Conservation (phyloP, 768 basidiomycete genomes). For the Agaricus bisporus region DNA sequence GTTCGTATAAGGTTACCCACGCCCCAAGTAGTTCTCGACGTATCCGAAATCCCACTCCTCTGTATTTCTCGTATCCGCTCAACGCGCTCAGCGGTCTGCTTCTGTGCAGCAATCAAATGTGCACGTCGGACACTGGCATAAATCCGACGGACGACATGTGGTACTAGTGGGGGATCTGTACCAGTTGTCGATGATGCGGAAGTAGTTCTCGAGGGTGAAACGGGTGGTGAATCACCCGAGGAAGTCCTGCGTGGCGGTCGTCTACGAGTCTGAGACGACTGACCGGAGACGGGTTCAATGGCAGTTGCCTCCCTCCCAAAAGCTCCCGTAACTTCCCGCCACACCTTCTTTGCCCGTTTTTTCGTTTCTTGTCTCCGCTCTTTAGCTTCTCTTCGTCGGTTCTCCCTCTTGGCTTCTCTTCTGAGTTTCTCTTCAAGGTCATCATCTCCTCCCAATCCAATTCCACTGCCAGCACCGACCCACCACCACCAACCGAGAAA, state of each 20-base stretch:
- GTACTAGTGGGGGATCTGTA: slow-evolving; percentile 31
- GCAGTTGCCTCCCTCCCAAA: slow-evolving; percentile 23
- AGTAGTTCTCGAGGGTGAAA: slow-evolving; percentile 6
- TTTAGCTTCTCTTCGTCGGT: slow-evolving; percentile 37
- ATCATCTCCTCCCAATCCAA: slow-evolving; percentile 34
- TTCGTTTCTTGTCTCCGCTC: slow-evolving; percentile 44
- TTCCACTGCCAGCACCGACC: slow-evolving; percentile 89
- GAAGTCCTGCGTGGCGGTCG: slow-evolving; percentile 1
- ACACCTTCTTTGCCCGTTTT: slow-evolving; percentile 49
- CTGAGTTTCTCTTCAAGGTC: slow-evolving; percentile 63
- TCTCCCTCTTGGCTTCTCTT: slow-evolving; percentile 48
- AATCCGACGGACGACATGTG: slow-evolving; percentile 42
- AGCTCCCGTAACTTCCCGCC: slow-evolving; percentile 50
- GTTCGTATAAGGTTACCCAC: slow-evolving; percentile 10
- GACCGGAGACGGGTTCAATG: slow-evolving; percentile 2
- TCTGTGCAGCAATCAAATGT: slow-evolving; percentile 63
- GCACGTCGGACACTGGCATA: slow-evolving; percentile 61
- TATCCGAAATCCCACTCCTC: slow-evolving; percentile 21
- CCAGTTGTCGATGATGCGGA: slow-evolving; percentile 12
- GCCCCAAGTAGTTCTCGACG: slow-evolving; percentile 7
- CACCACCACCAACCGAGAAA: slow-evolving; percentile 99
- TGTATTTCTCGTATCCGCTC: slow-evolving; percentile 63
- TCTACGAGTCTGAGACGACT: slow-evolving; percentile 3
- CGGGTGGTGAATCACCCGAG: background rate
- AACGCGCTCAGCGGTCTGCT: slow-evolving; percentile 62